These are phyloP conservation scores for Peniophora sp. DNA, from an alignment of 1,284 basidiomycete species.

Conservation along the genomic window DNA sequence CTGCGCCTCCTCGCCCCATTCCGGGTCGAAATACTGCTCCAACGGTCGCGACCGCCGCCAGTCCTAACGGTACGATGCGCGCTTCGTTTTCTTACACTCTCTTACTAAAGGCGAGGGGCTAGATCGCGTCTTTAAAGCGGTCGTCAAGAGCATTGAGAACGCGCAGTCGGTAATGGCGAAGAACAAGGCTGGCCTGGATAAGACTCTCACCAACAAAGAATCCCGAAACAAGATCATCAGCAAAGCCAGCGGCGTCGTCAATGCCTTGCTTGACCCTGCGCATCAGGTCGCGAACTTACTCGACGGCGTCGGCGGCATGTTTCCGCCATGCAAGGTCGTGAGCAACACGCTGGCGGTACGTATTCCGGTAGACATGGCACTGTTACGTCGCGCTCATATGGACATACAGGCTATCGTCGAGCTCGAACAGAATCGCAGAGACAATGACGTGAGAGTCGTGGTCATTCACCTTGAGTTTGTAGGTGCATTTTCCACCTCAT, in stretches of 20 bases:
- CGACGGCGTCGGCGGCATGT: constrained; percentile 7
- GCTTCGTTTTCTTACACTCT: no score
- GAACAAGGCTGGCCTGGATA: constrained; percentile 5
- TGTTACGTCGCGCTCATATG: background rate
- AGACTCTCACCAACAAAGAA: constrained; percentile 8
- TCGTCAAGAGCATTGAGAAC: constrained; percentile 9
- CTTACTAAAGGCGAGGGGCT: no score
- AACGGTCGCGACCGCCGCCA: no score
- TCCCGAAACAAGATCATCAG: constrained; percentile 8
- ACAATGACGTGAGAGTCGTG: constrained; percentile 10
- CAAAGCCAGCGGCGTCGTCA: constrained; percentile 11
- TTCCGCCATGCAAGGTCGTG: constrained; percentile 8
- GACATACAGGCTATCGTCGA: constrained; percentile 6
- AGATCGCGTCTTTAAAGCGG: constrained; percentile 5
- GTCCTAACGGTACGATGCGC: no score
- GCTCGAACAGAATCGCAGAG: constrained; percentile 9
- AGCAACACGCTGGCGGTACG: constrained; percentile 8
- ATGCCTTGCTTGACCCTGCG: constrained; percentile 11
- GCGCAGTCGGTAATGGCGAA: constrained; percentile 8
- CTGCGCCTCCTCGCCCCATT: no score
- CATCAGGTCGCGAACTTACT: constrained; percentile 10
- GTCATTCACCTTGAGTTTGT: constrained; percentile 10
- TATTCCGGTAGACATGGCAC: background rate
- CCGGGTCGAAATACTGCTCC: no score
- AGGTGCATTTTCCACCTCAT: background rate